Conservation (phyloP, 164 flowering plant species). For the Cinnamomum micranthum region DNA sequence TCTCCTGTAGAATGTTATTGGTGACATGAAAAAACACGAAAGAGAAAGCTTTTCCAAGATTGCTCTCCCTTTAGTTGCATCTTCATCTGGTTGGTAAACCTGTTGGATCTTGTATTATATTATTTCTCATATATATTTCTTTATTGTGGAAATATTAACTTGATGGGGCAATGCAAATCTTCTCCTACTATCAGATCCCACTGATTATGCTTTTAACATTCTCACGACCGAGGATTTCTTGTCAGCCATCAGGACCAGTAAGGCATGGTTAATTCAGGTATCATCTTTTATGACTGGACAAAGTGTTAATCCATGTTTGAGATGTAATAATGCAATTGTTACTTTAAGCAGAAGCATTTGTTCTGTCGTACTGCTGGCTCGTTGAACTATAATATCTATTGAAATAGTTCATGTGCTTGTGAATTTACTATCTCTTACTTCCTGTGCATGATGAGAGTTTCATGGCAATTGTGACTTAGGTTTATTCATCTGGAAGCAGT, state of each 20-base stretch:
- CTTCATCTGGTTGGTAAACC: conserved; percentile 45
- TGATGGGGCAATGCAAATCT: conserved; percentile 3
- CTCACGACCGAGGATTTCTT: conserved; percentile 44
- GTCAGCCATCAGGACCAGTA: conserved; percentile 28
- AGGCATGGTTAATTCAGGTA: conserved; percentile 73
- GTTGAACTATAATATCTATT: background rate
- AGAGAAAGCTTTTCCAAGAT: conserved; percentile 39
- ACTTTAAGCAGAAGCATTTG: background rate
- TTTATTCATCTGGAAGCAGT: conserved; percentile 74
- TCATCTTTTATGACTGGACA: background rate
- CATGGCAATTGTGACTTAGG: conserved; percentile 34
- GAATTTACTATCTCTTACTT: background rate
- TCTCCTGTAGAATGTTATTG: conserved; percentile 49
- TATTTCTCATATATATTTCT: background rate
- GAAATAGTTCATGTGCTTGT: background rate
- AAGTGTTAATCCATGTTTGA: background rate
- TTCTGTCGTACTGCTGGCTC: background rate
- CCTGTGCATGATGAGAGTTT: background rate
- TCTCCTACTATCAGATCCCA: conserved; percentile 23
- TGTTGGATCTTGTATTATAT: conserved; percentile 3
- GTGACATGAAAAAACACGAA: conserved; percentile 36
- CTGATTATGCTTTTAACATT: conserved; percentile 32
- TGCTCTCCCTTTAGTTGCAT: conserved; percentile 51
- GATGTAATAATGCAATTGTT: background rate
- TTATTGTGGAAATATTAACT: background rate